A percentile compares a stretch with the other conserved stretches of the same genome.
Evolutionary conservation across 2,329 filamentous ascomycete species (phyloP).

Genomic region (Dactylellina sp.): DNA sequence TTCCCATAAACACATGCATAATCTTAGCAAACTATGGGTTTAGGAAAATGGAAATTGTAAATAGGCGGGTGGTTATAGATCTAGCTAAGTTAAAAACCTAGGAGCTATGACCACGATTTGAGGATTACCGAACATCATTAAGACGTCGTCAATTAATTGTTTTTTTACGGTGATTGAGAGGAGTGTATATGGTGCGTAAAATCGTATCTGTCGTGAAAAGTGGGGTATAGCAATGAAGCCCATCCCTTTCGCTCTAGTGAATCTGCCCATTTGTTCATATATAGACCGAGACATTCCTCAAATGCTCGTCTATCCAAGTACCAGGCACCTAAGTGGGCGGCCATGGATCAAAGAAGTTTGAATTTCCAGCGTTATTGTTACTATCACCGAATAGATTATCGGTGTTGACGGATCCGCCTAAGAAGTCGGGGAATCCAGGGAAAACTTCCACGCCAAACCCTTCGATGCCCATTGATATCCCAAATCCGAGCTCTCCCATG

Average conservation of each 20-base stretch:
- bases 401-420: conserved; percentile 27
- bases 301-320: background rate
- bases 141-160: background rate
- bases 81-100: no score
- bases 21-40: no score
- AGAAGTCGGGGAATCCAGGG: conserved; percentile 38
- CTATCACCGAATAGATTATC: conserved; percentile 43
- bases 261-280: background rate
- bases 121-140: background rate
- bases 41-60: no score
- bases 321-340: conserved; percentile 26
- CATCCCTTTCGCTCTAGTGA: conserved; percentile 6
- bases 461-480: conserved; percentile 39
- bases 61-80: no score
- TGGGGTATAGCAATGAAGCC: conserved; percentile 31
- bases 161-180: conserved; percentile 3
- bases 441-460: conserved; percentile 36
- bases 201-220: conserved; percentile 49
- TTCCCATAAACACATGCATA: no score
- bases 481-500: conserved; percentile 50
- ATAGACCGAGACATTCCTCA: background rate
- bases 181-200: conserved; percentile 48
- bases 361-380: background rate
- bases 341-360: conserved; percentile 48
- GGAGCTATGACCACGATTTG: no score